These are phyloP conservation scores for Vitis hybrid DNA, from an alignment of 177 flowering plant species.

Conservation along the genomic window DNA sequence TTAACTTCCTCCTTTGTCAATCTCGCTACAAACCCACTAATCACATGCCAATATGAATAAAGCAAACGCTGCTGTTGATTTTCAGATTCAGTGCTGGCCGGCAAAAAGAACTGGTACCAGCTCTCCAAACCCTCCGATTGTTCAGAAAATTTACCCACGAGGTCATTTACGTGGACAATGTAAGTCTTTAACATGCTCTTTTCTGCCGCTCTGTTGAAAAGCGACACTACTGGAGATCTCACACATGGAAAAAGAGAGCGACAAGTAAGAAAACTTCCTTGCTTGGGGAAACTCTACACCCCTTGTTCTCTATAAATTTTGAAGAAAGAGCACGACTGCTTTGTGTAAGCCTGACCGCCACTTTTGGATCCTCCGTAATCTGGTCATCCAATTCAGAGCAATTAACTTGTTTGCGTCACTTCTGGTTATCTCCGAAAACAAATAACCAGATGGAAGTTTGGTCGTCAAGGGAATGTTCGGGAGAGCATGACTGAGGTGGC, in stretches of 20 bases:
- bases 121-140: constrained; percentile 13
- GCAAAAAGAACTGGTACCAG: constrained; percentile 49
- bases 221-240: background rate
- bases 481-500: no score
- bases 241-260: background rate
- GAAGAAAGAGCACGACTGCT: no score
- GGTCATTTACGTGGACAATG: constrained; percentile 42
- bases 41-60: constrained; percentile 37
- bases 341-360: no score
- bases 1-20: constrained; percentile 35
- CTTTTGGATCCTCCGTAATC: no score
- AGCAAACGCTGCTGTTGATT: constrained; percentile 24
- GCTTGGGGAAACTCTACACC: background rate
- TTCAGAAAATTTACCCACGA: constrained; percentile 6
- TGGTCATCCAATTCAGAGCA: no score
- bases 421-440: no score
- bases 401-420: no score
- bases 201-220: background rate
- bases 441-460: no score
- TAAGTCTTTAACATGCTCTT: constrained; percentile 29
- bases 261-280: background rate
- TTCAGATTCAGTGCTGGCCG: constrained; percentile 10
- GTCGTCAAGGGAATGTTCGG: no score
- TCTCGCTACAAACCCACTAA: constrained; percentile 53
- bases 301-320: constrained; percentile 8